These are phyloP conservation scores for Cladosporium sp. DNA, from an alignment of 2,329 filamentous ascomycete species.

Conservation along the genomic window DNA sequence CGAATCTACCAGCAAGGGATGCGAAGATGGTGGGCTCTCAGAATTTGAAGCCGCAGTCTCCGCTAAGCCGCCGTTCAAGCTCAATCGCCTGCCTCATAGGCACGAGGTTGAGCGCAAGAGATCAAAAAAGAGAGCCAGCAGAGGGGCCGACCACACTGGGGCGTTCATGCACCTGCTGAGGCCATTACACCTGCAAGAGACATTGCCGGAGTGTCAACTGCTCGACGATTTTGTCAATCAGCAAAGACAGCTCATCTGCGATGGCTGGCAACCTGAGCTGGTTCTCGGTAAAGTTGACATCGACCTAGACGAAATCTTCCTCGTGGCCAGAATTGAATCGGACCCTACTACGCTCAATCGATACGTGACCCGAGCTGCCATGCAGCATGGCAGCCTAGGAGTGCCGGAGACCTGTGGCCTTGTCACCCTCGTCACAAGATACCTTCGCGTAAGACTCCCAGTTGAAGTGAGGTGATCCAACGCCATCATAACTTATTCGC, in stretches of 20 bases:
- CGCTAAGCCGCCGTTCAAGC: not conserved
- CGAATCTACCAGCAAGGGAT: not conserved
- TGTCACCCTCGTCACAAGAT: not conserved
- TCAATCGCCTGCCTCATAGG: not conserved
- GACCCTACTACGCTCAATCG: not conserved
- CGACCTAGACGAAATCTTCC: not conserved
- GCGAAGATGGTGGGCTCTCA: not conserved
- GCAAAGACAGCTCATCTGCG: not conserved
- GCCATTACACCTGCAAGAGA: not conserved
- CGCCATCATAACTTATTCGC: not conserved
- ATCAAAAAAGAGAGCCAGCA: not conserved
- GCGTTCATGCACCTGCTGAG: not conserved
- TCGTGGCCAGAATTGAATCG: not conserved
- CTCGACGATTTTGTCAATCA: not conserved
- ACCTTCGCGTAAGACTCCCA: not conserved
- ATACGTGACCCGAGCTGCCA: not conserved
- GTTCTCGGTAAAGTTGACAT: not conserved
- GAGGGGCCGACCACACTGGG: not conserved
- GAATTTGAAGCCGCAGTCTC: not conserved
- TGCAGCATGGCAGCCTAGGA: not conserved
- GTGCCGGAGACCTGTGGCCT: not conserved
- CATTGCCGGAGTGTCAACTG: not conserved
- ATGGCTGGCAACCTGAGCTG: not conserved
- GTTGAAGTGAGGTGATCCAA: not conserved
- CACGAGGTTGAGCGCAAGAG: not conserved